Evolutionary conservation across 2,329 filamentous ascomycete species (phyloP).

Genomic region (Tolypocladium pustulatum): DNA sequence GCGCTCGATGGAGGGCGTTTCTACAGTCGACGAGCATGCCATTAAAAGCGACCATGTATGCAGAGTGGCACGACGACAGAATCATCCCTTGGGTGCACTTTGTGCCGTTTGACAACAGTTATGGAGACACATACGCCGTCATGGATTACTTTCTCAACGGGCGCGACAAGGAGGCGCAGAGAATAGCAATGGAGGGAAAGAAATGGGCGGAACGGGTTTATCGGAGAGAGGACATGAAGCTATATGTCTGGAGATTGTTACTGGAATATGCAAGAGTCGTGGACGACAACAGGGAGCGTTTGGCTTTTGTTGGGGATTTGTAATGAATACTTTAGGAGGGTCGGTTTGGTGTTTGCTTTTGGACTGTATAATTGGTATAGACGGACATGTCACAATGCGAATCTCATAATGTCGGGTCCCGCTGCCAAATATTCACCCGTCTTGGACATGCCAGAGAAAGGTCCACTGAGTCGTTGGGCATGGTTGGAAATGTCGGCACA

Average conservation of each 20-base stretch:
- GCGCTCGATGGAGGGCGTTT: constrained; percentile 52
- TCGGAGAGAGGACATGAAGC: constrained; percentile 52
- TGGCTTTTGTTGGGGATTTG: constrained; percentile 36
- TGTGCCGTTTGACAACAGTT: constrained; percentile 59
- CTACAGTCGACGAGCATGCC: constrained; percentile 53
- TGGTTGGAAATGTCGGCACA: too few relatives aligned
- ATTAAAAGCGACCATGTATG: constrained; percentile 62
- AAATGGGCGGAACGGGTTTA: constrained; percentile 52
- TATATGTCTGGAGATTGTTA: constrained; percentile 53
- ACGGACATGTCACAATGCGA: too few relatives aligned
- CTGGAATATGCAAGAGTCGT: constrained; percentile 45
- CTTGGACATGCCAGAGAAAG: too few relatives aligned
- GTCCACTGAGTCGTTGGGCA: too few relatives aligned
- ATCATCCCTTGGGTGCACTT: constrained; percentile 64
- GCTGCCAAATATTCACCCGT: too few relatives aligned
- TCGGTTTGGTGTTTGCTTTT: too few relatives aligned
- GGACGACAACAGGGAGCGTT: constrained; percentile 30
- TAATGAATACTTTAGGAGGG: neutral
- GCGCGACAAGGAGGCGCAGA: constrained; percentile 43
- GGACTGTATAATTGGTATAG: too few relatives aligned
- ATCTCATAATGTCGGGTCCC: too few relatives aligned
- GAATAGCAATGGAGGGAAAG: constrained; percentile 48
- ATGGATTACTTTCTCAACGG: constrained; percentile 56
- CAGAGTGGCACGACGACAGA: constrained; percentile 65
- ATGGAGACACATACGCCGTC: constrained; percentile 54